Evolutionary conservation across 2,329 filamentous ascomycete genomes (phyloP), one percentile per base, ranked within the genome.

Genomic region (Fusarium scirpi): DNA sequence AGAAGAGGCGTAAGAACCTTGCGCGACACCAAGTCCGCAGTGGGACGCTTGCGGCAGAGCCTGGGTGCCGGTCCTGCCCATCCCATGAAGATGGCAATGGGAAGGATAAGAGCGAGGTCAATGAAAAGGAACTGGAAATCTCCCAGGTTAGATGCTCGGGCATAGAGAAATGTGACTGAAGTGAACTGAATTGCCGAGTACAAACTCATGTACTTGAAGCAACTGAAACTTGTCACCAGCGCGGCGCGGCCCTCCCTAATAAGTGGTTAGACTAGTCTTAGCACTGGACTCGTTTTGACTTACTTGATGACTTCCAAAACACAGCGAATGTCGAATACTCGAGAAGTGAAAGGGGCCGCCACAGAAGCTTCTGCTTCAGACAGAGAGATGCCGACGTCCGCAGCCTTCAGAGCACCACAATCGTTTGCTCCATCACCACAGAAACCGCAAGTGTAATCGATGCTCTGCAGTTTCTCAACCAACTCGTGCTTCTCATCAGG

Each of bases 181-280:
- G 94, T 97, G 83, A 99, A 99, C 80, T 99, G 96, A 71, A 99
- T 99, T n/a, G 96, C 95, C 4, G 94, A 98, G 84, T 99, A 99
- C 71, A 99, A 82, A 75, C 93, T 97, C 97, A 99, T 99, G 82
- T 97, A 99, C 84, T 98, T 99, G 87, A 99, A 99, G 83, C 96
- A 99, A 83, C 93, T 97, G 83, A 99, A 99, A 80, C 94, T 97
- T 15, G 96, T 99, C n/a, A 98, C 94, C 34, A 99, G 86, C 34
- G 97, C 93, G 22, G 95, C 95, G 68, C 97, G 90, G 22, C 96
- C 96, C 84, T 99, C 96, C 71, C 94, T 90, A 38, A 44, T 20
- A 12, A 2, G 22, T 44, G 20, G 67, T 81, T 69, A 81, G 74
- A 49, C 27, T 18, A 16, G 40, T 24, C 16, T 25, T 13, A 32